Base-by-base conservation (phyloP, 352 stramenopile species). In the Phytophthora foliorum region DNA sequence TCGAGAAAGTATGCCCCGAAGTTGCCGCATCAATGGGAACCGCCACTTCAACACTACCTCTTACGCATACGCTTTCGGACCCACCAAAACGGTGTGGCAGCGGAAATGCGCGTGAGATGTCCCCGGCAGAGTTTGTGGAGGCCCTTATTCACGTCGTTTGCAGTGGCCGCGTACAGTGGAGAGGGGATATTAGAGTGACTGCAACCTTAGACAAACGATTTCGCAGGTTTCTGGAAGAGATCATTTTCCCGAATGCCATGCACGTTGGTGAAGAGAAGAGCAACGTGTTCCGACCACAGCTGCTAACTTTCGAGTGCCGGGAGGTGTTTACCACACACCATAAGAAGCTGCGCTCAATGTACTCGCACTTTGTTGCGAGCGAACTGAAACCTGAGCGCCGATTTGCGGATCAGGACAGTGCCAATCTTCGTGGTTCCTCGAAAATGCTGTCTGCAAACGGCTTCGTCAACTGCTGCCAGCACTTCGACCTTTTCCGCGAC, bases 41-140 rank as follows among this genome's bases (percentile, higher is more conserved):
- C 3, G 64, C 67, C 10, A 74, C 61, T 0, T 64, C 68, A 31
- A 41, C n/a, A 24, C 36, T 68, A 4, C 69, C 68, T 3, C 51
- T 67, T 19, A 74, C 57, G 3, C 71, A 73, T 24, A 70, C 66
- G 7, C 50, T 81, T 0, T 64, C 60, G 1, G 32, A 62, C 2
- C 42, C 73, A 14, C 74, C 59, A 49, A 63, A 72, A 44, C 55
- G 64, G 6, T n/a, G n/a, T 5, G 29, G 49, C 24, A 64, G 13
- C 16, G 22, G 29, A 6, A 41, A 49, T 24, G 49, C 38, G 9
- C 68, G 66, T 19, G 83, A 91, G 50, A 90, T 91, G 83, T 89
- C 81, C 3, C 77, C 81, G 0, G 79, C 71, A 10, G 82, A 93
- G 57, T 93, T 93, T 45, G 75, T 93, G 14, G 82, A 93, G 46